Conservation (phyloP, 257 asterid species). For the Cynanchum wilfordii region DNA sequence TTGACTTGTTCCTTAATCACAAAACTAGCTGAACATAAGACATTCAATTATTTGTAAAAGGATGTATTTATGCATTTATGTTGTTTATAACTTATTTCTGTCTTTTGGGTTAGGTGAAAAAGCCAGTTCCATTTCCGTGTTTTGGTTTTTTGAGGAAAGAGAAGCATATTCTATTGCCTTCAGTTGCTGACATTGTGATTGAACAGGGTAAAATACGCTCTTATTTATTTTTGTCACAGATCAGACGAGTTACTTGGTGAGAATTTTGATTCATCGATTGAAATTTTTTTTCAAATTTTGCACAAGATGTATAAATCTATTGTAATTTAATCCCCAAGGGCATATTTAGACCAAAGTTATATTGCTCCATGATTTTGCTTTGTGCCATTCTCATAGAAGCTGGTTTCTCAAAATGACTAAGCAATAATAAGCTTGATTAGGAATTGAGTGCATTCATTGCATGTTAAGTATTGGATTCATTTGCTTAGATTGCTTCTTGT, state of each 20-base stretch:
- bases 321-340: not conserved
- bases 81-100: constrained; percentile 4
- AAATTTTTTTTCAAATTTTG: not conserved
- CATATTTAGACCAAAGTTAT: not conserved
- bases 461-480: not conserved
- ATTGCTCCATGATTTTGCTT: not conserved
- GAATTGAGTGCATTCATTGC: not conserved
- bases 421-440: not conserved
- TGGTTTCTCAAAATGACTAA: constrained; percentile 7
- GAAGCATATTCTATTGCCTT: constrained; percentile 57
- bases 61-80: not conserved
- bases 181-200: constrained; percentile 56
- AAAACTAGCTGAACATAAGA: not conserved
- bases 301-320: not conserved
- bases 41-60: not conserved
- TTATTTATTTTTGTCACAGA: not conserved
- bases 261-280: not conserved
- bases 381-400: not conserved
- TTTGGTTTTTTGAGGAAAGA: constrained; percentile 60
- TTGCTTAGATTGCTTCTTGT: no score
- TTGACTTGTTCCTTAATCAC: not conserved
- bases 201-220: constrained; percentile 53
- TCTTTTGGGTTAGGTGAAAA: constrained; percentile 42
- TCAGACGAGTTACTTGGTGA: not conserved
- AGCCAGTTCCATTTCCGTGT: constrained; percentile 66